Evolutionary conservation across 768 basidiomycete species (phyloP).

Genomic region (Boletus fagicola): DNA sequence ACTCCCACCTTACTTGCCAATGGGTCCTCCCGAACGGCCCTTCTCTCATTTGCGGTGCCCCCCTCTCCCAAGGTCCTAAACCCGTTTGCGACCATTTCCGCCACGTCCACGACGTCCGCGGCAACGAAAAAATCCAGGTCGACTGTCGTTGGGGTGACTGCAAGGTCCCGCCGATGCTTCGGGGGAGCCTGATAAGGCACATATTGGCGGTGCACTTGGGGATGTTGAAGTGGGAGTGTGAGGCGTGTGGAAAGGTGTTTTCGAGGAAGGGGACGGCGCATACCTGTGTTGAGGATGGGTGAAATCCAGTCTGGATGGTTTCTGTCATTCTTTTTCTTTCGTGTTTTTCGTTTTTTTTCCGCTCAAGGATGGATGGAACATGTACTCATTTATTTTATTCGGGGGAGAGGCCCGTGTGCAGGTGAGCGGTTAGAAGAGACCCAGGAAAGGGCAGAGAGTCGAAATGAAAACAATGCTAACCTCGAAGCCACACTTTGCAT

Average conservation of each 20-base stretch:
- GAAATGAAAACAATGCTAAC: neutral
- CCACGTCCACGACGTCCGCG: constrained; percentile 10
- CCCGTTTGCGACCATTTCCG: constrained; percentile 13
- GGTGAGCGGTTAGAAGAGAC: no score
- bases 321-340: neutral
- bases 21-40: constrained; percentile 5
- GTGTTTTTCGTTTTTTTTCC: neutral
- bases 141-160: constrained; percentile 18
- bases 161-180: constrained; percentile 11
- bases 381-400: neutral
- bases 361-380: no score
- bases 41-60: neutral
- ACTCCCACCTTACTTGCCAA: constrained; percentile 5
- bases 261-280: constrained; percentile 19
- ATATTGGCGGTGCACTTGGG: constrained; percentile 19
- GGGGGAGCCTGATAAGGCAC: constrained; percentile 22
- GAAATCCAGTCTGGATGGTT: neutral
- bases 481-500: neutral
- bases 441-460: neutral
- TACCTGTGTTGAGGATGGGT: neutral
- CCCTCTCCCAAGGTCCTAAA: constrained; percentile 5
- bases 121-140: constrained; percentile 16
- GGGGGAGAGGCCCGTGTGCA: no score
- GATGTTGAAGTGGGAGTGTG: constrained; percentile 15
- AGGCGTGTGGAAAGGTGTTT: constrained; percentile 11